Evolutionary conservation across 1,284 basidiomycete genomes (phyloP).

Genomic region (Trichosporon sp.): DNA sequence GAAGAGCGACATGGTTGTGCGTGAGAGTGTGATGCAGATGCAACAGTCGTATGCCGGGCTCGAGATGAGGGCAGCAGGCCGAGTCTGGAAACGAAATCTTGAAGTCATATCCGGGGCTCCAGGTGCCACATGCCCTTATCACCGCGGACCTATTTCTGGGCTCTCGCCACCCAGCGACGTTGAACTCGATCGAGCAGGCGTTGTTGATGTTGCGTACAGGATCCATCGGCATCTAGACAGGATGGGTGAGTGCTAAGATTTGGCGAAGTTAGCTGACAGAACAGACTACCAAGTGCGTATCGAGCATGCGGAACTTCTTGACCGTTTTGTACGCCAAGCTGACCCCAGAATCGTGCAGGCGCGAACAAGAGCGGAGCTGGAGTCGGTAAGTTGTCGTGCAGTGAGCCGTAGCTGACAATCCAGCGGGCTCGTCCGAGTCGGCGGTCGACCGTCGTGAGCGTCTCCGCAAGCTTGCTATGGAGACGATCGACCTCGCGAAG

Average conservation of each 20-base stretch:
- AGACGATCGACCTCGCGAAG: constrained; percentile 96
- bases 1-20: constrained; percentile 48
- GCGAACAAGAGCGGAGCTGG: constrained; percentile 95
- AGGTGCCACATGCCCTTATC: constrained; percentile 27
- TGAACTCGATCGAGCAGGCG: background rate
- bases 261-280: constrained; percentile 1
- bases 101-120: constrained; percentile 14
- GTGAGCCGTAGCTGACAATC: background rate
- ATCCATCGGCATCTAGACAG: background rate
- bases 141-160: constrained; percentile 13
- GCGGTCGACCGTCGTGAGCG: constrained; percentile 96
- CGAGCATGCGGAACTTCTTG: constrained; percentile 5
- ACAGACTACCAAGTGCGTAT: constrained; percentile 53
- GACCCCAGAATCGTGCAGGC: constrained; percentile 80
- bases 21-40: background rate
- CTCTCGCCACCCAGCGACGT: constrained; percentile 22
- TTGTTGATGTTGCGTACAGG: background rate
- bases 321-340: background rate
- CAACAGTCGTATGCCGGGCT: background rate
- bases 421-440: constrained; percentile 65
- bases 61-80: background rate
- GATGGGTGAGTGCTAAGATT: constrained; percentile 30
- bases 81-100: constrained; percentile 22
- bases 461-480: constrained; percentile 88
- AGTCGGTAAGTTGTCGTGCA: constrained; percentile 61